Conservation (phyloP, 2,329 filamentous ascomycete genomes). For the Neonectria hederae region DNA sequence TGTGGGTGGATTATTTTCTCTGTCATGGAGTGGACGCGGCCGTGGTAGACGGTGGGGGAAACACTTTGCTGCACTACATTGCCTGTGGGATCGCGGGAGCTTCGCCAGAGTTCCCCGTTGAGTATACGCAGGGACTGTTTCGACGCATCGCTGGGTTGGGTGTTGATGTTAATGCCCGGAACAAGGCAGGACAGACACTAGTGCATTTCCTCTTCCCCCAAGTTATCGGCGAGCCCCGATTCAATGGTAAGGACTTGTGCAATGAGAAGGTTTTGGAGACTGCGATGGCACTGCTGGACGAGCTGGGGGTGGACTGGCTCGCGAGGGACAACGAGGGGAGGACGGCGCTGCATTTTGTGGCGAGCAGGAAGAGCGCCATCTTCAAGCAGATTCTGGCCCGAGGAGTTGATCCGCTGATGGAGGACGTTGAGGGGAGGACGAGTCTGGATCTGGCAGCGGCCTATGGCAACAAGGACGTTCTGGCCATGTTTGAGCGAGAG, state of each 20-base stretch:
- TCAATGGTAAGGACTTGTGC: too few relatives aligned
- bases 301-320: conserved; percentile 27
- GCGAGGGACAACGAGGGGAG: conserved; percentile 21
- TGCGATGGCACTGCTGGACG: conserved; percentile 16
- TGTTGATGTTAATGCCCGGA: conserved; percentile 28
- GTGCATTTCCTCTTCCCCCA: conserved; percentile 13
- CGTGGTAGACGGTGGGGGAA: conserved; percentile 18
- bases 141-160: conserved; percentile 15
- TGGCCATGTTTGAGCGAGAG: conserved; percentile 26
- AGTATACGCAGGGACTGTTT: conserved; percentile 3
- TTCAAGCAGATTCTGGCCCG: conserved; percentile 19
- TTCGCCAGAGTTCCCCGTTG: neutral
- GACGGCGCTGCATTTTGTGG: conserved; percentile 27
- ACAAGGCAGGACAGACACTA: conserved; percentile 26
- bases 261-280: too few relatives aligned
- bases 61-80: conserved; percentile 27
- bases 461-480: conserved; percentile 2
- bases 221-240: too few relatives aligned
- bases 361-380: neutral
- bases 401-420: conserved; percentile 19
- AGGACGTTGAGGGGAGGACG: conserved; percentile 27
- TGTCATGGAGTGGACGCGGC: conserved; percentile 22
- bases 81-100: neutral
- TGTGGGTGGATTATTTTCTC: conserved; percentile 24
- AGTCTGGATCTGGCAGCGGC: conserved; percentile 26